Conservation (phyloP, 2,329 filamentous ascomycete genomes). For the Coniochaeta hoffmannii region DNA sequence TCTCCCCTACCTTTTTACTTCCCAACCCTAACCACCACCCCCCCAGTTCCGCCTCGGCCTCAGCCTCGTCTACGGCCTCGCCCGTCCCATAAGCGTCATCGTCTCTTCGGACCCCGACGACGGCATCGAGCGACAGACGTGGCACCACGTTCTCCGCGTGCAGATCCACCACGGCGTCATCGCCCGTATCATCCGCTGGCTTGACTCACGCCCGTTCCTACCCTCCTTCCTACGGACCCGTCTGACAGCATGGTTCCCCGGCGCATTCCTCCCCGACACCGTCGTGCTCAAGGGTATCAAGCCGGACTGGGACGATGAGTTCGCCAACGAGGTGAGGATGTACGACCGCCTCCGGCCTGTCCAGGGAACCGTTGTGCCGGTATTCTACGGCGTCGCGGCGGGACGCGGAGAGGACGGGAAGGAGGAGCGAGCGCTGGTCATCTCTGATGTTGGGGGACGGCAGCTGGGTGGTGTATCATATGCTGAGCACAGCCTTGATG, state of each 20-base stretch:
- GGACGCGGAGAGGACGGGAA: too few relatives aligned
- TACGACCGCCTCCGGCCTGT: not conserved
- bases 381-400: not conserved
- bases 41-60: not conserved
- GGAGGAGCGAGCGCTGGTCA: too few relatives aligned
- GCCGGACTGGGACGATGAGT: not conserved
- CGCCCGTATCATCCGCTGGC: not conserved
- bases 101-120: not conserved
- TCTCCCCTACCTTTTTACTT: too few relatives aligned
- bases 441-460: too few relatives aligned
- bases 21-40: not conserved
- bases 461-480: too few relatives aligned
- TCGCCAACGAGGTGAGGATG: not conserved
- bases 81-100: not conserved
- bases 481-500: too few relatives aligned
- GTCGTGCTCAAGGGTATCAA: not conserved
- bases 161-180: not conserved
- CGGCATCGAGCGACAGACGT: not conserved
- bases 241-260: not conserved
- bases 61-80: not conserved
- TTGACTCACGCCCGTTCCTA: too few relatives aligned
- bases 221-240: too few relatives aligned
- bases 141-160: not conserved
- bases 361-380: not conserved
- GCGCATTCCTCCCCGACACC: not conserved